Evolutionary conservation across 169 alveolate genomes (phyloP).

Genomic region (Eimeria falciformis): DNA sequence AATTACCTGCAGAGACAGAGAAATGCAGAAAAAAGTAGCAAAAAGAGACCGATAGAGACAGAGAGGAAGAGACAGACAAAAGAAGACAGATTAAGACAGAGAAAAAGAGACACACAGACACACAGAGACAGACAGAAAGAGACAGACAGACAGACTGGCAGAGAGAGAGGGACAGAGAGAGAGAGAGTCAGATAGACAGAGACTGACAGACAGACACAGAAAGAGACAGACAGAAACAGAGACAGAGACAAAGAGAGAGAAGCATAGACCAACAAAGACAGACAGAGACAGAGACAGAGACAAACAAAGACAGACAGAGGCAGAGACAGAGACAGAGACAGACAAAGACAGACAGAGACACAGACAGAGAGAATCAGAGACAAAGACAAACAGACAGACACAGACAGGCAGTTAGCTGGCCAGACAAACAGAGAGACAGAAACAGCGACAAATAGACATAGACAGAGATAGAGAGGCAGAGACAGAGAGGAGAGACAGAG

Average conservation of each 20-base stretch:
- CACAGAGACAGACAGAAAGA: neutral
- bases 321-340: neutral
- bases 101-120: neutral
- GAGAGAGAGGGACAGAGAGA: too few species aligned
- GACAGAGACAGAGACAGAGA: neutral
- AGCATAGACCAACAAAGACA: neutral
- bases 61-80: neutral
- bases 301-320: neutral
- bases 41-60: neutral
- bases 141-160: neutral
- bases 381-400: neutral
- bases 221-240: neutral
- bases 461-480: neutral
- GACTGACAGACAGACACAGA: neutral
- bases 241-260: neutral
- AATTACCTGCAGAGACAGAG: constrained; percentile 85
- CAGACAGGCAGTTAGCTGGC: neutral
- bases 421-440: neutral
- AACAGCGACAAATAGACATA: neutral
- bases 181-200: too few species aligned
- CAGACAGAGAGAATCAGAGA: neutral
- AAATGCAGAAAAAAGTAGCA: neutral
- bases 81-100: neutral
- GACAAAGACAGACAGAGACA: neutral
- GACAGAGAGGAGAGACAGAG: neutral